Conservation (phyloP, 2,329 filamentous ascomycete genomes). For the Pseudofabraea citricarpa region DNA sequence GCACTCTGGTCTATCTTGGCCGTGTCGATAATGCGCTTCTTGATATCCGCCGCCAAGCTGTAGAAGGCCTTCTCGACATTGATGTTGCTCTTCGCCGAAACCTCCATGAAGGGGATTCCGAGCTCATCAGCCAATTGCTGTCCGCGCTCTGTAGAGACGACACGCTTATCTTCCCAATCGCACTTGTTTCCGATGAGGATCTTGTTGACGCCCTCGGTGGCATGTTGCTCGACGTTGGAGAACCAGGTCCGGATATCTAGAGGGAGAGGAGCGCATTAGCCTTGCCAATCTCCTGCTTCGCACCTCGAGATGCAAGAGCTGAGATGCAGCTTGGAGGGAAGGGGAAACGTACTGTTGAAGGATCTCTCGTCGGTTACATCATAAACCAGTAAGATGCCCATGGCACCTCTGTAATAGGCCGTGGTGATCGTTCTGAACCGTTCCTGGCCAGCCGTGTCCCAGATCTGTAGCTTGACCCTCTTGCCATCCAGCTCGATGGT, state of each 20-base stretch:
- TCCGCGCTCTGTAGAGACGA: slow-evolving; percentile 86
- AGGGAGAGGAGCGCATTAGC: slow-evolving; percentile 17
- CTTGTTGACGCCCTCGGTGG: slow-evolving; percentile 98
- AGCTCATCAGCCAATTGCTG: slow-evolving; percentile 93
- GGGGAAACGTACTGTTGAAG: slow-evolving; percentile 74
- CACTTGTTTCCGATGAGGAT: slow-evolving; percentile 99
- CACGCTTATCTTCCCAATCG: slow-evolving; percentile 99
- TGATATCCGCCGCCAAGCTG: slow-evolving; percentile 91
- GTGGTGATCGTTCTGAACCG: slow-evolving; percentile 98
- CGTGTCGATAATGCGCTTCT: slow-evolving; percentile 95
- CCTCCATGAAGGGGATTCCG: slow-evolving; percentile 96
- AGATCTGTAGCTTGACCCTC: slow-evolving; percentile 98
- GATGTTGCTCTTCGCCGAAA: slow-evolving; percentile 98
- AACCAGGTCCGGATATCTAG: slow-evolving; percentile 99
- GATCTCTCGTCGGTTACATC: slow-evolving; percentile 99
- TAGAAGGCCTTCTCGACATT: slow-evolving; percentile 99
- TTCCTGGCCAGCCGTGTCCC: slow-evolving; percentile 98
- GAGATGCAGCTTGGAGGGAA: background rate
- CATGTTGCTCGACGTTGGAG: slow-evolving; percentile 98
- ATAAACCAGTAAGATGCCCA: slow-evolving; percentile 97
- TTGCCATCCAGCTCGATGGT: slow-evolving; percentile 99
- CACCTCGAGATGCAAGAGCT: too few species aligned
- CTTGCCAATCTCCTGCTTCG: too few species aligned
- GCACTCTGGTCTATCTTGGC: slow-evolving; percentile 67
- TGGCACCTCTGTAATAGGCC: slow-evolving; percentile 95